Base-by-base conservation (phyloP, 345 rosid species). In the Salix arbutifolia region DNA sequence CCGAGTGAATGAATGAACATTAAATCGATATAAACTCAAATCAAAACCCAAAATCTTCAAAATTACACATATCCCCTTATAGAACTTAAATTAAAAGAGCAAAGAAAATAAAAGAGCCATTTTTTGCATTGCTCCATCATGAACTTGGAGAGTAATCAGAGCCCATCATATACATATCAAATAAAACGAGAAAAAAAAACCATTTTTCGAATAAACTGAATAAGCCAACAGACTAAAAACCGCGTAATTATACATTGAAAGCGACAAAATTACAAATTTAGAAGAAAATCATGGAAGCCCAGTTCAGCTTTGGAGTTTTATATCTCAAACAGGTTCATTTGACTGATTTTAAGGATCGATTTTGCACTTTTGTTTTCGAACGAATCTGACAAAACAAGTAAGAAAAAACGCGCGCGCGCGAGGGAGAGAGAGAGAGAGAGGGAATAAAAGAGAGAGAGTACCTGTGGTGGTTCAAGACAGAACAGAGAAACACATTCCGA, bases 391-490 rank as follows among this genome's bases (percentile, higher is more conserved):
- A 40, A 40, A 46, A 13, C 62, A 58, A 9, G 62, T 11, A 9
- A 8, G 26, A 8, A n/a, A 23, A 10, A 6, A 3, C 61, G n/a
- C 10, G 9, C 11, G 6, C n/a, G 18, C 6, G 17, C 0, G 18
- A 4, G 21, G 3, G 10, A 33, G 3, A 33, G 2, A 4, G 33
- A 31, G 17, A 1, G 18, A 11, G 21, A 1, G 10, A 31, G 33
- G 33, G 33, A 31, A 31, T 3, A 44, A 33, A 26, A 30, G 17
- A 23, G 0, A 52, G 38, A 4, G 1, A 23, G 11, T 67, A 76
- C 78, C 78, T 76, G 58, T 52, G 6, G 28, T 17, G 33, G 19
- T 68, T 69, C 68, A 58, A 17, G n/a, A 69, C 17, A 19, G 21
- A 69, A 26, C 42, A 28, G 7, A 65, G 38, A 74, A 74, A 56